Evolutionary conservation across 179 eudicot genomes (phyloP), one percentile per base, ranked within the genome.

Genomic region (Beta macrorhiza): DNA sequence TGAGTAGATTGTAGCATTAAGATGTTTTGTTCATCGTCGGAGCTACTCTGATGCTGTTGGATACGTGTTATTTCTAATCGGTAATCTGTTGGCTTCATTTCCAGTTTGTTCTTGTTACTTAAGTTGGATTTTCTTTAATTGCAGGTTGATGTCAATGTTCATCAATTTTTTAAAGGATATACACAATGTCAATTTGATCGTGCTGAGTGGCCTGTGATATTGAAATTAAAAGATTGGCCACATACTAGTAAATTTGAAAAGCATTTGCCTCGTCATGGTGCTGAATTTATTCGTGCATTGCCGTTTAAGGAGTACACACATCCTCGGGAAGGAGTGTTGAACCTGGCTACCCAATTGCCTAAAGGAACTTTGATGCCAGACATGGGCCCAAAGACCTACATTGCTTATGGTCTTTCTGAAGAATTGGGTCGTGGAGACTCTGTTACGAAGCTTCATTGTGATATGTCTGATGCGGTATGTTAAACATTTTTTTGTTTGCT

Each of bases 341-440:
- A 93, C 79, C 73, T 91, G 67, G 91, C 93, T 45, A 65, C 92
- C 45, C 85, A 84, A 73, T 83, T 86, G 86, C 95, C 93, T 13
- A 0, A 37, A 0, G 0, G 15, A 0, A 52, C 72, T 8, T 69
- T 91, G 81, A 90, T 87, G 88, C 97, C 95, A 7, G 97, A 91
- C 78, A 64, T 93, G 85, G 97, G 97, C 56, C 95, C 95, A 5
- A 93, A 93, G 81, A 89, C 97, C 32, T 91, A 91, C 75, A 90
- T 93, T 58, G 95, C 97, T 19, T 91, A 93, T 83, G 97, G 95
- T 22, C 80, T 90, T 73, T 70, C 83, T 29, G 85, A 87, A 86
- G 97, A 93, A 83, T 87, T 93, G 77, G 95, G 93, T 19, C 90
- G 92, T 78, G 97, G 93, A 45, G 94, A 92, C 81, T 92, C 95